Percentiles rank a stretch among this genome's conserved stretches.
phyloP scores from a whole-genome alignment of 768 basidiomycete genomes.

The Mycena latifolia region DNA sequence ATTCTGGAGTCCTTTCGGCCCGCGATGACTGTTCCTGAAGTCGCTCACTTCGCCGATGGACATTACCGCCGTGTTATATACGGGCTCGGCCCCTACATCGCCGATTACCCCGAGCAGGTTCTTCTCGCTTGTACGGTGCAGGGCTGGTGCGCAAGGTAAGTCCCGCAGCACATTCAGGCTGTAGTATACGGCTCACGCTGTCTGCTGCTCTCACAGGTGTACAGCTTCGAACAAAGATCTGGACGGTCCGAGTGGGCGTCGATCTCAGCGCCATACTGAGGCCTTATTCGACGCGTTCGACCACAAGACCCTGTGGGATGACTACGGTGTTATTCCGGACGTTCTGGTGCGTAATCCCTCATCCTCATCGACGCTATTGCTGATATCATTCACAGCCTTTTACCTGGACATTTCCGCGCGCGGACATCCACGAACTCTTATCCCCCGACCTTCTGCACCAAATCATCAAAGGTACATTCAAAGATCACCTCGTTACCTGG shows the following conservation, averaged over 20 bases:
- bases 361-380: not conserved
- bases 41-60: slow-evolving; percentile 46
- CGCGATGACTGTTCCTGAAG: slow-evolving; percentile 42
- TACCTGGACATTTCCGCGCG: slow-evolving; percentile 47
- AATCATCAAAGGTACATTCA: no score
- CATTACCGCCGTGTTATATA: no score
- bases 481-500: no score
- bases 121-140: no score
- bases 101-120: no score
- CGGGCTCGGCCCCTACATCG: no score
- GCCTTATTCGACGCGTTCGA: slow-evolving; percentile 37
- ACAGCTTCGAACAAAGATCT: slow-evolving; percentile 38
- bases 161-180: not conserved
- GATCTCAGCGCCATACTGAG: slow-evolving; percentile 38
- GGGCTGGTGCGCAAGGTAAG: slow-evolving; percentile 51
- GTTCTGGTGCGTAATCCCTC: slow-evolving; percentile 43
- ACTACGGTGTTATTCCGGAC: slow-evolving; percentile 47
- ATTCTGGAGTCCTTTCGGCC: slow-evolving; percentile 40
- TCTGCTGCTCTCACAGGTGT: slow-evolving; percentile 42
- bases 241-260: slow-evolving; percentile 38
- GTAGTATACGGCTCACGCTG: slow-evolving; percentile 17
- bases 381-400: slow-evolving; percentile 45
- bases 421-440: slow-evolving; percentile 49
- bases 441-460: slow-evolving; percentile 51
- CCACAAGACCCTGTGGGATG: slow-evolving; percentile 42